Evolutionary conservation across 805 yeast genomes (phyloP).

Genomic region (Candida manassasensis): DNA sequence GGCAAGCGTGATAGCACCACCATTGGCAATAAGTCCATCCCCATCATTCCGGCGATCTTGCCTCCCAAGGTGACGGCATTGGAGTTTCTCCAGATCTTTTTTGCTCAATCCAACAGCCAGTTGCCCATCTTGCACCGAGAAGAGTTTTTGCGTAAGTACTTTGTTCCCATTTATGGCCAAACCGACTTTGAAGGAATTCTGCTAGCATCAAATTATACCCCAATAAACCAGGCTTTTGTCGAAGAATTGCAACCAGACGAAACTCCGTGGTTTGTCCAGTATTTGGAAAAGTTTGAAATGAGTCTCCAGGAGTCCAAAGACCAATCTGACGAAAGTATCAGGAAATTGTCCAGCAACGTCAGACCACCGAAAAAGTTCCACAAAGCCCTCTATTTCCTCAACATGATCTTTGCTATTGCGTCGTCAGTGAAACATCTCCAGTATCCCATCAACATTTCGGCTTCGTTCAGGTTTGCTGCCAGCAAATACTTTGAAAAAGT

Average conservation of each 20-base stretch:
- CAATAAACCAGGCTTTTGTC: constrained; percentile 33
- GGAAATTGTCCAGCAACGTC: constrained; percentile 31
- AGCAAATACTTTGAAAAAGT: constrained; percentile 53
- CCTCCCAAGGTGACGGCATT: constrained; percentile 74
- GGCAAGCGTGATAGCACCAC: constrained; percentile 2
- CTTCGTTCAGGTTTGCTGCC: constrained; percentile 67
- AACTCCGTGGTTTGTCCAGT: constrained; percentile 39
- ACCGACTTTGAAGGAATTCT: constrained; percentile 48
- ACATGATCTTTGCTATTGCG: constrained; percentile 76
- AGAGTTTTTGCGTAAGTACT: constrained; percentile 58
- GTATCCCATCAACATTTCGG: constrained; percentile 61
- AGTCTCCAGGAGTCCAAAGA: constrained; percentile 7
- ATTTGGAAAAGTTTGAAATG: constrained; percentile 27
- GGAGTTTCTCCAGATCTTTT: constrained; percentile 56
- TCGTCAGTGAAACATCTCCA: constrained; percentile 68
- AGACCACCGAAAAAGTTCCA: constrained; percentile 45
- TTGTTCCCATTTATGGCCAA: constrained; percentile 76
- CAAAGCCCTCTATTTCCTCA: constrained; percentile 62
- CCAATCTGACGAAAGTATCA: constrained; percentile 19
- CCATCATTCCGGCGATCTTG: constrained; percentile 41
- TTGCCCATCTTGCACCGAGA: constrained; percentile 82
- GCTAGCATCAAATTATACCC: constrained; percentile 55
- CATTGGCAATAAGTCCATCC: constrained; percentile 7
- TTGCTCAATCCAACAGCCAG: constrained; percentile 78
- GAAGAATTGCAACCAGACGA: not conserved